Evolutionary conservation across 495 filamentous ascomycete genomes (phyloP).

Genomic region (Lasiosphaeriaceae sp.): DNA sequence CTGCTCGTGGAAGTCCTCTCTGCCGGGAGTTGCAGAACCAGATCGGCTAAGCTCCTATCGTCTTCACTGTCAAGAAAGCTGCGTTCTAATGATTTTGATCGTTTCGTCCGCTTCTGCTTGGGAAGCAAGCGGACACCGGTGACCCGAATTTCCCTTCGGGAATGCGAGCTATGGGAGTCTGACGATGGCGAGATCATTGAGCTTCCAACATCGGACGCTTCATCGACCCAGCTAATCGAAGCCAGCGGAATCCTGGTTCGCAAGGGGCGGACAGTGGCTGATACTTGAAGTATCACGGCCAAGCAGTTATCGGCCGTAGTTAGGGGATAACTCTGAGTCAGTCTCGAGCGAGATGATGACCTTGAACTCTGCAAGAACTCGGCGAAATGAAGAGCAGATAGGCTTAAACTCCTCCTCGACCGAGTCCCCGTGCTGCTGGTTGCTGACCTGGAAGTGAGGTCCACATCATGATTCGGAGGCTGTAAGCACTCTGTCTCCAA

Average conservation of each 20-base stretch:
- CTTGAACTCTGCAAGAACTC: constrained; percentile 8
- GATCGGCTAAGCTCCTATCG: not conserved
- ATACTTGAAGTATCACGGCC: not conserved
- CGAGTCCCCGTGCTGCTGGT: constrained; percentile 14
- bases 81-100: not conserved
- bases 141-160: not conserved
- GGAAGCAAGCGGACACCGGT: not conserved
- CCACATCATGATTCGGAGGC: constrained; percentile 29
- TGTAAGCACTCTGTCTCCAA: constrained; percentile 42
- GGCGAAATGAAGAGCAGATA: constrained; percentile 25
- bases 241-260: constrained; percentile 3
- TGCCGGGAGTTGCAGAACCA: not conserved
- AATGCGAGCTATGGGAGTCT: not conserved
- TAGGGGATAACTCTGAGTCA: constrained; percentile 20
- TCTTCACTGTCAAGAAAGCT: not conserved
- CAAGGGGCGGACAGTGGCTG: not conserved
- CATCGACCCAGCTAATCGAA: constrained; percentile 17
- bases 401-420: constrained; percentile 29
- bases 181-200: not conserved
- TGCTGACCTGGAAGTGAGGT: constrained; percentile 28
- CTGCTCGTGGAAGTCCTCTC: not conserved
- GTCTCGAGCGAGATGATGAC: constrained; percentile 19
- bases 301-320: constrained; percentile 2
- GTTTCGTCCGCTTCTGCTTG: not conserved
- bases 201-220: constrained; percentile 7